These are phyloP conservation scores for Gamarada debralockiae DNA, from an alignment of 495 filamentous ascomycete species.

Conservation along the genomic window DNA sequence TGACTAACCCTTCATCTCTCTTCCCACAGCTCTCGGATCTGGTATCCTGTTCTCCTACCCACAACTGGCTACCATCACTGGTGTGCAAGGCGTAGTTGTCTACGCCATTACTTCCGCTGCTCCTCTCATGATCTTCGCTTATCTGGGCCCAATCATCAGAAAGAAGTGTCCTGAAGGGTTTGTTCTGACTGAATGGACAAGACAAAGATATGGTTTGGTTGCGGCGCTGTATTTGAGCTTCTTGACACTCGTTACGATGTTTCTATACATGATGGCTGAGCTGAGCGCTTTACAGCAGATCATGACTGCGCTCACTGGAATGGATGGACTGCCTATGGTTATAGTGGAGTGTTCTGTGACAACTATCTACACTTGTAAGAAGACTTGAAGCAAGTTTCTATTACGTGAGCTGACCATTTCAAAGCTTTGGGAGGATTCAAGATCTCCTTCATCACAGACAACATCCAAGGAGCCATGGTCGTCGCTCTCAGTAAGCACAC, in stretches of 20 bases:
- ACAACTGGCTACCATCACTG: slow-evolving; percentile 72
- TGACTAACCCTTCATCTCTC: slow-evolving; percentile 21
- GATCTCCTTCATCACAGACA: slow-evolving; percentile 76
- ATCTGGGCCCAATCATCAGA: slow-evolving; percentile 67
- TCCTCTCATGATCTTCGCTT: slow-evolving; percentile 64
- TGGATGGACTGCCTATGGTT: slow-evolving; percentile 67
- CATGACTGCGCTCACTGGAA: slow-evolving; percentile 62
- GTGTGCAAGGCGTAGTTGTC: slow-evolving; percentile 67
- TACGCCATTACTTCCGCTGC: slow-evolving; percentile 66
- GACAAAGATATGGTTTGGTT: slow-evolving; percentile 63
- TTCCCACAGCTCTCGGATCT: slow-evolving; percentile 63
- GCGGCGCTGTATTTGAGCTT: slow-evolving; percentile 66
- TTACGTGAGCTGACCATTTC: slow-evolving; percentile 12
- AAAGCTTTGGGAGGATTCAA: slow-evolving; percentile 70
- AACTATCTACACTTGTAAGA: slow-evolving; percentile 72
- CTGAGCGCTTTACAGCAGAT: slow-evolving; percentile 72
- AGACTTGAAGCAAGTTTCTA: not conserved
- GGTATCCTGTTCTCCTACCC: slow-evolving; percentile 76
- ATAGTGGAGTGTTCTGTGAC: slow-evolving; percentile 71
- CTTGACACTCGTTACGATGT: slow-evolving; percentile 70
- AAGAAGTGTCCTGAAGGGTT: slow-evolving; percentile 73
- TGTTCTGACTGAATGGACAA: slow-evolving; percentile 75
- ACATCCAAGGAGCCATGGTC: slow-evolving; percentile 72
- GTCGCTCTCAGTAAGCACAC: slow-evolving; percentile 40
- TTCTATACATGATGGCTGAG: slow-evolving; percentile 79